Evolutionary conservation across 257 asterid species (phyloP), one percentile per base, ranked within the genome.

Genomic region (Nicotiana paniculata): DNA sequence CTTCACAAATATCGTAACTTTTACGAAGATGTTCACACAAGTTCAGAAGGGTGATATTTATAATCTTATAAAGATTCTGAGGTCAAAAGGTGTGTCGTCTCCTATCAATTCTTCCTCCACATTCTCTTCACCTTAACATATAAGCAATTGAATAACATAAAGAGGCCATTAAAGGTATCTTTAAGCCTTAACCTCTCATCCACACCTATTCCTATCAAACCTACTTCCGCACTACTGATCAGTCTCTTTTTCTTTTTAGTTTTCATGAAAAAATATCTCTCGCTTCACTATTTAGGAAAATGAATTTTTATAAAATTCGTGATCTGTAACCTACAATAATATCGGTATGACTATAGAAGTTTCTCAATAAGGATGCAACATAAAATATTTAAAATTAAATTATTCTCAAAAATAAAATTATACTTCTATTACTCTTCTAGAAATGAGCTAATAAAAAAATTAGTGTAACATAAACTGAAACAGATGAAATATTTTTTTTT

Each of bases 91-190:
- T 83, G 83, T 72, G 37, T 46, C 61, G 13, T 43, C 62, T 12
- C 16, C 53, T 26, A 24, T 74, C 24, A 48, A 74, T 74, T 24
- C 2, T 32, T 74, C 84, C 43, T 84, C 83, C 86, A 85, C 62
- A 81, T 30, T 75, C 54, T 80, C 82, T 72, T 86, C 62, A 84
- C 85, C 92, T 90, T 91, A 89, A 91, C 93, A 90, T 83, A 89
- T 87, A 90, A 91, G 94, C 90, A 90, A 91, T 86, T 86, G 86
- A 66, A 77, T 26, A 74, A 74, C 43, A 48, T 48, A 74, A 74
- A 72, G 8, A 66, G 4, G 9, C 7, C 59, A 48, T 74, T 74
- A 74, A 74, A 74, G 59, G 32, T 26, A 18, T 48, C 62, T 74
- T 74, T 48, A 74, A 74, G 15, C 79, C 62, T 74, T 26, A 48